A percentile compares a stretch with the other conserved stretches of the same genome.
Conservation (phyloP, 2,329 filamentous ascomycete species). For the Monosporascus sp. region DNA sequence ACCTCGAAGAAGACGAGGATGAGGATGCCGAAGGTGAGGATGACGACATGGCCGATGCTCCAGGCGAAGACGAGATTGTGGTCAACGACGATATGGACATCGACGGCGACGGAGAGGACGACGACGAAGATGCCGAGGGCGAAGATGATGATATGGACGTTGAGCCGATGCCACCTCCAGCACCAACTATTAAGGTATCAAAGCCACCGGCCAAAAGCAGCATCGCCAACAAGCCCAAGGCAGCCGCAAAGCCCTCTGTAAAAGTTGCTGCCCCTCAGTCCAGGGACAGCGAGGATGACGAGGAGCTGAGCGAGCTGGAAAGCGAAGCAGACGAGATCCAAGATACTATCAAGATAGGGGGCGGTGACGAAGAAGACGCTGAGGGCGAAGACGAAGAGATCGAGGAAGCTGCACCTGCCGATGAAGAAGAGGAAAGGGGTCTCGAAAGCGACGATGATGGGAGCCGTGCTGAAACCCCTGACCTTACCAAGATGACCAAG, state of each 20-base stretch:
- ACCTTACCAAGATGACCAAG: slow-evolving; percentile 56
- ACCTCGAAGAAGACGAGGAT: slow-evolving; percentile 29
- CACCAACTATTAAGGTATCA: slow-evolving; percentile 44
- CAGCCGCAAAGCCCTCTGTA: slow-evolving; percentile 28
- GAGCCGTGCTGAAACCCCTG: slow-evolving; percentile 45
- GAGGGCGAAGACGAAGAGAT: slow-evolving; percentile 42
- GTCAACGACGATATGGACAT: slow-evolving; percentile 33
- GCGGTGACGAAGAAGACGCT: slow-evolving; percentile 34
- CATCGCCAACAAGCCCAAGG: slow-evolving; percentile 21
- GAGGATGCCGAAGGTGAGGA: slow-evolving; percentile 37
- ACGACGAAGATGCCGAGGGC: slow-evolving; percentile 41
- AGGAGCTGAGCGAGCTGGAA: slow-evolving; percentile 52
- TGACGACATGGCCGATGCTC: slow-evolving; percentile 34
- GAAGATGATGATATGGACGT: slow-evolving; percentile 47
- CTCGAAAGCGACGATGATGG: slow-evolving; percentile 39
- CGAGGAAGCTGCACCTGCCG: slow-evolving; percentile 31
- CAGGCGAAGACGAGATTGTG: slow-evolving; percentile 28
- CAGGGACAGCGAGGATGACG: slow-evolving; percentile 47
- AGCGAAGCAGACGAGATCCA: slow-evolving; percentile 44
- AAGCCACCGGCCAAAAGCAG: slow-evolving; percentile 34
- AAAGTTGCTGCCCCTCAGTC: slow-evolving; percentile 17
- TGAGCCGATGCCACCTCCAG: slow-evolving; percentile 27
- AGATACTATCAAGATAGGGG: slow-evolving; percentile 38
- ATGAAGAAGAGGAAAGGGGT: slow-evolving; percentile 34
- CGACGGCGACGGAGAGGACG: slow-evolving; percentile 39